phyloP scores from a whole-genome alignment of 805 yeast species.

The Candida succiphila region DNA sequence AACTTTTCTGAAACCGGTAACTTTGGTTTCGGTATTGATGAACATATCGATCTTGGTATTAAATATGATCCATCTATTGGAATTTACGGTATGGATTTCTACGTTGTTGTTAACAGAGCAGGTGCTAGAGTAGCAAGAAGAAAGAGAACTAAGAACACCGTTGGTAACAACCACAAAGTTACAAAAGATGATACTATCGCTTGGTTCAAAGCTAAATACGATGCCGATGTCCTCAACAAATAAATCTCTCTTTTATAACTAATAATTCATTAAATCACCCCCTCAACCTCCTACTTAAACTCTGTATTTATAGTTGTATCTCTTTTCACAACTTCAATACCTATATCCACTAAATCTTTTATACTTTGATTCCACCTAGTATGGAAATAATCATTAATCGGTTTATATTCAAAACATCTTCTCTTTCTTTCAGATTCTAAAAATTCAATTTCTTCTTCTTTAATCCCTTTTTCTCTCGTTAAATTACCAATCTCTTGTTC shows the following conservation, averaged over 20 bases:
- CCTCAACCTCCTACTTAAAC: no score
- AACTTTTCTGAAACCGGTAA: conserved; percentile 99
- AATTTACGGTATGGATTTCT: conserved; percentile 99
- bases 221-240: conserved; percentile 92
- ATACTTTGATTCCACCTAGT: conserved; percentile 43
- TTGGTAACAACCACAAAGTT: conserved; percentile 92
- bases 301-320: no score
- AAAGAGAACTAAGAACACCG: conserved; percentile 83
- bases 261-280: no score
- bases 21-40: conserved; percentile 99
- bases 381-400: conserved; percentile 33
- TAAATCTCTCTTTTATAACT: conserved; percentile 25
- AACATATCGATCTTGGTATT: conserved; percentile 99
- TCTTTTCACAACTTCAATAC: conserved; percentile 22
- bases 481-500: conserved; percentile 15
- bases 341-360: conserved; percentile 26
- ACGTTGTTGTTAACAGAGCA: conserved; percentile 98
- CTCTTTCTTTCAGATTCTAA: conserved; percentile 33
- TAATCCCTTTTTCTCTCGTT: conserved; percentile 30
- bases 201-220: conserved; percentile 99
- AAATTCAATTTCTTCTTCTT: conserved; percentile 32
- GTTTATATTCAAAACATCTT: conserved; percentile 32
- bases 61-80: conserved; percentile 99
- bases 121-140: conserved; percentile 98
- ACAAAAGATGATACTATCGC: conserved; percentile 87